phyloP scores from a whole-genome alignment of 2,329 filamentous ascomycete species.

The Fulvia fulva region DNA sequence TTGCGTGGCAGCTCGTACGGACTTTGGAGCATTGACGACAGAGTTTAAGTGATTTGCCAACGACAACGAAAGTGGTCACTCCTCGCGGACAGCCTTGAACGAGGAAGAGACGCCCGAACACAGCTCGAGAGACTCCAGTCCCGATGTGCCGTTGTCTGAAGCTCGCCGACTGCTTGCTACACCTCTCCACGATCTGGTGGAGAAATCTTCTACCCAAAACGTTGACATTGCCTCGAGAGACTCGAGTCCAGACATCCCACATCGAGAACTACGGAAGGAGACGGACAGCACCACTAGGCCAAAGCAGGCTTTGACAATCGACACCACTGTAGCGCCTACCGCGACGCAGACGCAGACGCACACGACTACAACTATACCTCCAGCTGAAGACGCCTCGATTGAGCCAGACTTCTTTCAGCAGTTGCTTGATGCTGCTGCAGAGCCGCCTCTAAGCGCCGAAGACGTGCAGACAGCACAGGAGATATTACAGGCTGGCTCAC shows the following conservation, averaged over 20 bases:
- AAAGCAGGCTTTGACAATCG: background rate
- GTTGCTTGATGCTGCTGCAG: background rate
- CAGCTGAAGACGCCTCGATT: background rate
- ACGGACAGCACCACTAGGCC: background rate
- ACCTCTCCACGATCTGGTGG: background rate
- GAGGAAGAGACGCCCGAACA: background rate
- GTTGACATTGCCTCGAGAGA: background rate
- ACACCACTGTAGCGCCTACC: background rate
- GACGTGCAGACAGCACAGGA: background rate
- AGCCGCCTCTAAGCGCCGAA: background rate
- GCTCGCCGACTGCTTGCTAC: background rate
- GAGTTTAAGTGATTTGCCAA: background rate
- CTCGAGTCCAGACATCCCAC: background rate
- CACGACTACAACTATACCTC: too few species aligned
- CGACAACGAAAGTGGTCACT: background rate
- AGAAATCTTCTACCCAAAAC: background rate
- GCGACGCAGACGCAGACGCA: too few species aligned
- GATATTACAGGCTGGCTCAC: background rate
- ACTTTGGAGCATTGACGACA: background rate
- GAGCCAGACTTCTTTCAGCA: background rate
- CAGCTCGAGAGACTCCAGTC: background rate
- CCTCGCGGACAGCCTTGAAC: background rate
- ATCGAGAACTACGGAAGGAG: background rate
- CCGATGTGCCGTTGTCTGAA: background rate
- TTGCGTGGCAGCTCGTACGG: background rate